Evolutionary conservation across 331 rosid species (phyloP), one percentile per base, ranked within the genome.

Genomic region (Quercus tomentella): DNA sequence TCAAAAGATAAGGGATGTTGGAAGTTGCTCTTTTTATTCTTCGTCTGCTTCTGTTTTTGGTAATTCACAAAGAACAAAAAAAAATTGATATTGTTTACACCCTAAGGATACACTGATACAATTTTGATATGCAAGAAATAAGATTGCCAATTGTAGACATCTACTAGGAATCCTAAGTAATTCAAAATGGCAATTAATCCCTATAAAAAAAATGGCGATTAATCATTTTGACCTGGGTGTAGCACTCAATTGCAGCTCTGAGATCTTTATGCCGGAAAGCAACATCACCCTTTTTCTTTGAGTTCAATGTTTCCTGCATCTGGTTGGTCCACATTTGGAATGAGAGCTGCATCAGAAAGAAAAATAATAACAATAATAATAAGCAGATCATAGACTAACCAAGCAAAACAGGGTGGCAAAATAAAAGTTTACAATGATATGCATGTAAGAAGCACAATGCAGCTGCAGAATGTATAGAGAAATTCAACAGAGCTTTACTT

Each of bases 291-390:
- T 93, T 96, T 82, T 91, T 91, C 94, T 93, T 96, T 23, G 96
- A 91, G 86, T 84, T 86, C 82, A 96, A 78, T 5, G 97, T 91
- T 68, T 93, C 96, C 87, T 96, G 93, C 96, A 90, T 90, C 87
- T 91, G 92, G 81, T 93, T 90, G 75, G 99, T 93, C 98, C 98
- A 95, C 97, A 95, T 91, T 84, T 95, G 98, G 81, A 91, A 96
- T 6, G 99, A 96, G 82, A 93, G 97, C 96, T 96, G 91, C 82
- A 87, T 25, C 58, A 71, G 31, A 25, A 21, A 56, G 75, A 7
- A 55, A 65, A 72, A 69, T 5, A 30, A 56, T 5, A 37, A 78
- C 26, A 61, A 8, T 55, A 78, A 11, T 55, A 80, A 79, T 82
- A 63, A 89, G 83, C 69, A 69, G 74, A 73, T 76, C 57, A 55